Base-by-base conservation (phyloP, 257 asterid species). In the Verbena officinalis region DNA sequence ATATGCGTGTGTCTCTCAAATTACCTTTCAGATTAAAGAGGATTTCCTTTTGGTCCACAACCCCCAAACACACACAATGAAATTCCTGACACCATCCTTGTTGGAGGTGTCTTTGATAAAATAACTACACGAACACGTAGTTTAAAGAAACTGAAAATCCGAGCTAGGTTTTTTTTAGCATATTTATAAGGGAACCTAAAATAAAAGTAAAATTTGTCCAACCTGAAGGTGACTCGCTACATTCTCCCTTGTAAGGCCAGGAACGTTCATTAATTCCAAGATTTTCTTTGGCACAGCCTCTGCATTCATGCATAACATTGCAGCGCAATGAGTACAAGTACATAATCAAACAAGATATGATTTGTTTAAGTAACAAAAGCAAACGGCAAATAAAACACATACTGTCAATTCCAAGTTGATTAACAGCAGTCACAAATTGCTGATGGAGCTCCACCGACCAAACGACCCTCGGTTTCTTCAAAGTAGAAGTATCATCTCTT, bases 151-250 rank as follows among this genome's bases (percentile, higher is more conserved):
- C n/a, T n/a, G n/a, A n/a, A n/a, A n/a, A n/a, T n/a, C n/a, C n/a
- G n/a, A n/a, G n/a, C n/a, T n/a, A n/a, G n/a, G n/a, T 27, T 9
- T 36, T 36, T 36, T 9, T 36, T 7, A 1, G 40, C 23, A 23
- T 7, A 27, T 61, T 4, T 45, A 16, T 10, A 9, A 27, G 2
- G 42, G 43, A 27, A 19, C 39, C 6, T 23, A 53, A 34, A 42
- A 17, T 1, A 55, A 36, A 51, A 23, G 3, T 9, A 43, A 58
- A 24, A 65, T 7, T 24, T 22, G 59, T 46, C 72, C 14, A 61
- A 90, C 98, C 87, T 90, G 96, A 72, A 90, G 95, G 67, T 90
- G 96, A 77, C 96, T 87, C 0, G 97, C 96, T 14, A 90, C 96
- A 45, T 90, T 90, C 77, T 90, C 97, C 54, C 97, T 72, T 8